Evolutionary conservation across 129 eudicot genomes (phyloP).

Genomic region (Lactuca sativa): DNA sequence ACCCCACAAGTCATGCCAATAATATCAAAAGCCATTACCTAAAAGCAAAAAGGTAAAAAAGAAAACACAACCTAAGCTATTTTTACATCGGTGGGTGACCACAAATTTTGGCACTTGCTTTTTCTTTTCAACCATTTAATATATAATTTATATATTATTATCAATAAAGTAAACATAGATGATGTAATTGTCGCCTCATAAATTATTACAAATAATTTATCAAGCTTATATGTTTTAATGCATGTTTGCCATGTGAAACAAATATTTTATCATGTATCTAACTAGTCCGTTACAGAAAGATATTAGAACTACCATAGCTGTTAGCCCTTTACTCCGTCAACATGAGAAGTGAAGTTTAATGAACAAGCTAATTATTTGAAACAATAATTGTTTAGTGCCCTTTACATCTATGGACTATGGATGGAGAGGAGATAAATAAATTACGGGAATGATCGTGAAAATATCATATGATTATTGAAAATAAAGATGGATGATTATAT

Average conservation of each 20-base stretch:
- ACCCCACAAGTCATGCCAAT: constrained; percentile 26
- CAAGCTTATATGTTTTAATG: neutral
- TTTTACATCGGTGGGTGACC: constrained; percentile 28
- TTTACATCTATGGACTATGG: no score
- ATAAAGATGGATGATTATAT: no score
- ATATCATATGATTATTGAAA: no score
- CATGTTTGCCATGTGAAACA: neutral
- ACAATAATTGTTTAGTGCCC: no score
- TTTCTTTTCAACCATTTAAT: constrained; percentile 16
- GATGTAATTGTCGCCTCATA: neutral
- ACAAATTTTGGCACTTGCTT: constrained; percentile 22
- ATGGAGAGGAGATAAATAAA: no score
- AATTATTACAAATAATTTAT: neutral
- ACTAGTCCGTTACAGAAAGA: no score
- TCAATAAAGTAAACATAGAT: neutral
- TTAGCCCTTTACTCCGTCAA: no score
- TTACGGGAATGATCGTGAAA: no score
- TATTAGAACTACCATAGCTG: no score
- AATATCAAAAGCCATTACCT: constrained; percentile 5
- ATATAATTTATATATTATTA: constrained; percentile 1
- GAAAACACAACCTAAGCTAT: constrained; percentile 13
- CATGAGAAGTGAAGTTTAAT: no score
- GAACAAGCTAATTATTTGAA: no score
- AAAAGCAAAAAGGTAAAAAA: constrained; percentile 2
- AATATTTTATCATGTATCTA: neutral